These are phyloP conservation scores for Ganoderma leucocontextum DNA, from an alignment of 1,284 basidiomycete genomes.

Conservation along the genomic window DNA sequence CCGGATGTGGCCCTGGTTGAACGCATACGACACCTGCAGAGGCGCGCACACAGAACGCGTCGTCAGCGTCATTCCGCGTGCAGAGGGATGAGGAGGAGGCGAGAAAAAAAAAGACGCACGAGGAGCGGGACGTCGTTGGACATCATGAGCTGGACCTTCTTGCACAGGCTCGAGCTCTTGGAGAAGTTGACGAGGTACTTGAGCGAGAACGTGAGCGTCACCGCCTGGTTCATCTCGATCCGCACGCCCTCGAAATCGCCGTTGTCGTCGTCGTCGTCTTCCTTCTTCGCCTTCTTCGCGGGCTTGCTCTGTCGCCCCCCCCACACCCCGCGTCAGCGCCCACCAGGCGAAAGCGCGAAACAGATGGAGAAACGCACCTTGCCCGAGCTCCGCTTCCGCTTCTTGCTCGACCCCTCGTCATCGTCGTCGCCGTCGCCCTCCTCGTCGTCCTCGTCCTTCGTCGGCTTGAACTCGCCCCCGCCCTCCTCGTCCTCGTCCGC, in stretches of 20 bases:
- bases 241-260: constrained; percentile 66
- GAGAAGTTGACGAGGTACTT: constrained; percentile 99
- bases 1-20: constrained; percentile 82
- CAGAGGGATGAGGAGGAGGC: too few relatives aligned
- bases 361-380: too few relatives aligned
- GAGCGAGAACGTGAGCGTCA: constrained; percentile 94
- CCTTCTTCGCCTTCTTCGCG: constrained; percentile 62
- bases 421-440: constrained; percentile 55
- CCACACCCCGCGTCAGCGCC: constrained; percentile 6
- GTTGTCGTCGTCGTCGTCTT: constrained; percentile 46
- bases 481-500: constrained; percentile 49
- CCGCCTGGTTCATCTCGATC: constrained; percentile 91
- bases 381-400: constrained; percentile 69
- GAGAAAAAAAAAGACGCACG: constrained; percentile 52
- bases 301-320: constrained; percentile 52
- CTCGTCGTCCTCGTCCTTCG: constrained; percentile 42
- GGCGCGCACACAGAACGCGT: neutral
- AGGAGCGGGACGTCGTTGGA: constrained; percentile 92
- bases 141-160: constrained; percentile 84
- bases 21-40: constrained; percentile 83
- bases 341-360: too few relatives aligned
- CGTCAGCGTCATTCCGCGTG: neutral
- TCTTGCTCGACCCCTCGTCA: constrained; percentile 54
- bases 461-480: constrained; percentile 54
- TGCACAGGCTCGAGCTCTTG: constrained; percentile 85